Evolutionary conservation across 2,329 filamentous ascomycete species (phyloP).

Genomic region (Zasmidium citrigriseum): DNA sequence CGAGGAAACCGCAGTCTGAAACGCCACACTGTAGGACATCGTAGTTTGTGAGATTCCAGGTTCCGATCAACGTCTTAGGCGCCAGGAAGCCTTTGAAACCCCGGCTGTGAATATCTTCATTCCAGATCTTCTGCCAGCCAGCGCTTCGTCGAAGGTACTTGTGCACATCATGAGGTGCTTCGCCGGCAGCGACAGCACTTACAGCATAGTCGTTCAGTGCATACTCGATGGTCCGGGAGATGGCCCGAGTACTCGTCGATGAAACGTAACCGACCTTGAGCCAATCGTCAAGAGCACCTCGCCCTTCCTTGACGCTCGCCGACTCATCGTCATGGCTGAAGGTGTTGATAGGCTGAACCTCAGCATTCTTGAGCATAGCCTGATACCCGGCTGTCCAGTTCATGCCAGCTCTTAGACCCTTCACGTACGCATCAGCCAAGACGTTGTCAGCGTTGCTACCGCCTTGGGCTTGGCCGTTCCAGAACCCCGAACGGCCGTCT

Average conservation of each 20-base stretch:
- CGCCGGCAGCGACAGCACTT: conserved; percentile 41
- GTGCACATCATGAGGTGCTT: conserved; percentile 41
- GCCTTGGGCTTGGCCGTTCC: conserved; percentile 39
- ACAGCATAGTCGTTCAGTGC: conserved; percentile 47
- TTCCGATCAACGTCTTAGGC: conserved; percentile 28
- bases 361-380: conserved; percentile 38
- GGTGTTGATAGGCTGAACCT: conserved; percentile 32
- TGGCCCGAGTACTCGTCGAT: conserved; percentile 36
- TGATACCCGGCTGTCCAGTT: conserved; percentile 37
- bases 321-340: conserved; percentile 31
- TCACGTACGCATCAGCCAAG: conserved; percentile 38
- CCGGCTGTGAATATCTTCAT: conserved; percentile 36
- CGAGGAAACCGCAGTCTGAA: conserved; percentile 39
- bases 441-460: conserved; percentile 40
- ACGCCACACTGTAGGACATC: conserved; percentile 44
- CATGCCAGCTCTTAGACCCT: conserved; percentile 30
- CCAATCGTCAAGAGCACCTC: conserved; percentile 46
- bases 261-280: conserved; percentile 45
- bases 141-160: conserved; percentile 41
- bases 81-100: conserved; percentile 36
- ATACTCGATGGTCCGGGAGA: conserved; percentile 46
- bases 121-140: conserved; percentile 48
- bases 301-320: conserved; percentile 44
- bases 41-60: conserved; percentile 37
- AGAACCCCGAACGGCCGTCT: conserved; percentile 36